These are phyloP conservation scores for Penicillium sp. DNA, from an alignment of 2,329 filamentous ascomycete genomes.

Conservation along the genomic window DNA sequence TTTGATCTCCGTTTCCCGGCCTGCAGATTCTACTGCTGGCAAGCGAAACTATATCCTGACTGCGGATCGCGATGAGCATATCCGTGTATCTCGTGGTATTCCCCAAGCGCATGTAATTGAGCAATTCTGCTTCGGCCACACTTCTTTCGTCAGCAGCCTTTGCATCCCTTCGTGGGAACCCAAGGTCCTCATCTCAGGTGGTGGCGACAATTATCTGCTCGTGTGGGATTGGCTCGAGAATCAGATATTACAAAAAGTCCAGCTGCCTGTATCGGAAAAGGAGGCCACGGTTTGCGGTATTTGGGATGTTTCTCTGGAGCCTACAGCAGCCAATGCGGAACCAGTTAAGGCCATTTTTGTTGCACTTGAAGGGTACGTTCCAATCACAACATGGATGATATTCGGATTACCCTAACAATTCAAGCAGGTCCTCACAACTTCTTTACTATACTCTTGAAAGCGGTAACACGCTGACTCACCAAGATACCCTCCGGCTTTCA, in stretches of 20 bases:
- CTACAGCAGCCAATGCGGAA: conserved; percentile 10
- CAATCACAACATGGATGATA: background rate
- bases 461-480: conserved; percentile 52
- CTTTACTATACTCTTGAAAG: conserved; percentile 62
- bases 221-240: conserved; percentile 75
- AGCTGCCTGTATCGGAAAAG: conserved; percentile 24
- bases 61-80: conserved; percentile 74
- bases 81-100: conserved; percentile 77
- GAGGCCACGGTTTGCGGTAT: conserved; percentile 53
- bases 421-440: conserved; percentile 63
- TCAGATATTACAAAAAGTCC: conserved; percentile 33
- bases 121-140: conserved; percentile 83
- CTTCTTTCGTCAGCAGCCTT: conserved; percentile 76
- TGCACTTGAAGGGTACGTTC: conserved; percentile 59
- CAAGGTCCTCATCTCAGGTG: conserved; percentile 76
- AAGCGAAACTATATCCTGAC: conserved; percentile 62
- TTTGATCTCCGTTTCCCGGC: conserved; percentile 56
- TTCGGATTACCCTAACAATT: conserved; percentile 35
- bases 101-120: conserved; percentile 88
- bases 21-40: conserved; percentile 48
- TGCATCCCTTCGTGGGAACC: conserved; percentile 59
- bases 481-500: conserved; percentile 54
- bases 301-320: conserved; percentile 41
- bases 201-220: conserved; percentile 75
- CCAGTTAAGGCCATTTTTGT: conserved; percentile 45